Conservation (phyloP, 2,329 filamentous ascomycete species). For the Metarhizium guizhouense region DNA sequence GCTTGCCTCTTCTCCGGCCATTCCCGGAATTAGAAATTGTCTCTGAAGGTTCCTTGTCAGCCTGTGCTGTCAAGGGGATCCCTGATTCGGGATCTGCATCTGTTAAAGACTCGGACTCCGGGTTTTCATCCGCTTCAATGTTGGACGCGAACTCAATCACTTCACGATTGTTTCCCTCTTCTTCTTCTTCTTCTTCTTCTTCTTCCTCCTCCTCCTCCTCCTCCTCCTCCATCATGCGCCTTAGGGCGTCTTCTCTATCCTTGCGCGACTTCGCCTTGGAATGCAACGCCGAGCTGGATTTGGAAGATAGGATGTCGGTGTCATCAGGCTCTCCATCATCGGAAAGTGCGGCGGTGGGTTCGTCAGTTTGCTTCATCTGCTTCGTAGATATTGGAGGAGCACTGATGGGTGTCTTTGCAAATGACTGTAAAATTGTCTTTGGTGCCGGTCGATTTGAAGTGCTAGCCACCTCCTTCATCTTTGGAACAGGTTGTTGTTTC, state of each 20-base stretch:
- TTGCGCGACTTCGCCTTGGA: slow-evolving; percentile 21
- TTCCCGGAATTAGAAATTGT: slow-evolving; percentile 42
- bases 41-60: slow-evolving; percentile 38
- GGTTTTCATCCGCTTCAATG: slow-evolving; percentile 31
- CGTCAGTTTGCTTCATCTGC: slow-evolving; percentile 20
- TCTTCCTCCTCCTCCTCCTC: slow-evolving; percentile 44
- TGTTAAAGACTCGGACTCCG: slow-evolving; percentile 23
- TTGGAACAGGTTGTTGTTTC: slow-evolving; percentile 9
- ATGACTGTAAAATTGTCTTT: slow-evolving; percentile 65
- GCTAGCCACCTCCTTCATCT: slow-evolving; percentile 4
- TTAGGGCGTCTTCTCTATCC: slow-evolving; percentile 29
- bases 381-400: slow-evolving; percentile 39
- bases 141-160: slow-evolving; percentile 28
- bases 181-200: slow-evolving; percentile 26
- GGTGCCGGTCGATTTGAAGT: slow-evolving; percentile 49
- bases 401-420: slow-evolving; percentile 50
- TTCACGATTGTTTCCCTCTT: slow-evolving; percentile 4
- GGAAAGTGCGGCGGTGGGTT: slow-evolving; percentile 22
- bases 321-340: slow-evolving; percentile 33
- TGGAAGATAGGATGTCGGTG: slow-evolving; percentile 20
- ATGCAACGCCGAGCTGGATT: slow-evolving; percentile 15
- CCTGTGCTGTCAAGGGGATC: slow-evolving; percentile 20
- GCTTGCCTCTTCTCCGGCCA: slow-evolving; percentile 65
- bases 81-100: slow-evolving; percentile 27
- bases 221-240: slow-evolving; percentile 43